Percentiles rank a stretch among this genome's conserved stretches.
Evolutionary conservation across 495 filamentous ascomycete genomes (phyloP).

Genomic region (Tuber indicum): DNA sequence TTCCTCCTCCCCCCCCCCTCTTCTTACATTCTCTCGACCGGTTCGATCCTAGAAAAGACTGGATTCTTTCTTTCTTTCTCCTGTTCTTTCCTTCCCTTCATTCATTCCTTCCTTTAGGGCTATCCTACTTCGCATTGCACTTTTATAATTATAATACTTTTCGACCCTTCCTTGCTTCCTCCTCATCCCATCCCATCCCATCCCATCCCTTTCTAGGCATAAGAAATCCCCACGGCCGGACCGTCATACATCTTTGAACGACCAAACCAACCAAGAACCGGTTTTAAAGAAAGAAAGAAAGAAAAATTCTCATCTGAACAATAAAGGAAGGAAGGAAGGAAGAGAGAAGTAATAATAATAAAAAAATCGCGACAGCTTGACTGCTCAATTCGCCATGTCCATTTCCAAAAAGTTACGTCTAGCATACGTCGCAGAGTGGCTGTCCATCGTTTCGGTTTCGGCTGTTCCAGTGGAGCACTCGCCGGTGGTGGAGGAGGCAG

Average conservation of each 20-base stretch:
- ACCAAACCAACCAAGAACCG: not conserved
- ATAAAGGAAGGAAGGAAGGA: not conserved
- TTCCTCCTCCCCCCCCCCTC: constrained; percentile 7
- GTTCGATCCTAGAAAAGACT: constrained; percentile 15
- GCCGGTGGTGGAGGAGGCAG: not conserved
- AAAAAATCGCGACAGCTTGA: constrained; percentile 27
- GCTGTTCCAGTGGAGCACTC: constrained; percentile 19
- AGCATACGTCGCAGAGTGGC: constrained; percentile 10
- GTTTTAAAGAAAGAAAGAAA: not conserved
- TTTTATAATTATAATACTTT: constrained; percentile 3
- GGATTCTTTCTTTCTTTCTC: constrained; percentile 7
- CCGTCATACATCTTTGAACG: constrained; percentile 19
- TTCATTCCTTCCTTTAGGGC: not conserved
- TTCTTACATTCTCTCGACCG: constrained; percentile 5
- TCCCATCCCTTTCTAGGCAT: not conserved
- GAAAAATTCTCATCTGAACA: not conserved
- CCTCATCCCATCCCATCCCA: not conserved
- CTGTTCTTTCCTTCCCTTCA: not conserved
- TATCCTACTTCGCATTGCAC: not conserved
- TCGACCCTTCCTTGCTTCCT: not conserved
- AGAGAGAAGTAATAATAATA: not conserved
- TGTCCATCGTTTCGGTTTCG: constrained; percentile 6
- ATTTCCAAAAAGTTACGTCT: constrained; percentile 18
- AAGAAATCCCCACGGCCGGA: constrained; percentile 22
- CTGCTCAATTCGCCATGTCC: constrained; percentile 12